Base-by-base conservation (phyloP, 164 flowering plant species). In the Stephania cephalantha region DNA sequence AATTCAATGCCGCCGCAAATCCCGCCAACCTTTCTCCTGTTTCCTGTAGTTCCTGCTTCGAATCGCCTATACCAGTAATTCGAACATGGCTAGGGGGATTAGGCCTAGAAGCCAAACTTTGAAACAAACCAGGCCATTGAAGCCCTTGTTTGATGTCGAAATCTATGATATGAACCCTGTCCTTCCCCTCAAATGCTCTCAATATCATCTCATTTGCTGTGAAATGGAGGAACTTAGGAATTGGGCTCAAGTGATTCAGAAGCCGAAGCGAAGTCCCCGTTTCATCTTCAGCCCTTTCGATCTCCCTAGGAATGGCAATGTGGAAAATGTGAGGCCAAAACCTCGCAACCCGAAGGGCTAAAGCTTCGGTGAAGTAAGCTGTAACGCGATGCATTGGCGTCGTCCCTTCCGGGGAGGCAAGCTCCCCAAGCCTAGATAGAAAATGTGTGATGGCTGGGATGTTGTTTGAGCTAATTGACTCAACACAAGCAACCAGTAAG, bases 81-180 rank as follows among this genome's bases (percentile, higher is more conserved):
- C 99, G 83, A 29, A 95, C 91, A 77, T 92, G 99, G 84, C 80
- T 85, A 1, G 99, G 98, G 12, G 97, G 98, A 66, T 81, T 83
- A 20, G 85, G 22, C 79, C 98, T 85, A 45, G 86, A 81, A 68
- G 95, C 97, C 75, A 95, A 82, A 77, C 98, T 92, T 81, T 95
- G 98, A 76, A 93, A 89, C 74, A 95, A 78, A 68, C 96, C 83
- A 63, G 98, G 96, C 98, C 98, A 95, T 67, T 95, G 99, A 44
- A 95, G 92, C 45, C 99, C 99, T 84, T 91, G 97, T 85, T 91
- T 91, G 68, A 93, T 88, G 82, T 93, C 96, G 11, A 95, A 95
- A 82, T 95, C 99, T 55, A 95, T 91, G 55, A 93, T 88, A 78
- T 95, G 98, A 75, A 95, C 92, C 78, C 87, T 83, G 71, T 88